Percentiles rank a stretch among this genome's conserved stretches.
These are phyloP conservation scores for Stagonosporopsis cucurbitacearum DNA, from an alignment of 2,329 filamentous ascomycete genomes.

Conservation along the genomic window DNA sequence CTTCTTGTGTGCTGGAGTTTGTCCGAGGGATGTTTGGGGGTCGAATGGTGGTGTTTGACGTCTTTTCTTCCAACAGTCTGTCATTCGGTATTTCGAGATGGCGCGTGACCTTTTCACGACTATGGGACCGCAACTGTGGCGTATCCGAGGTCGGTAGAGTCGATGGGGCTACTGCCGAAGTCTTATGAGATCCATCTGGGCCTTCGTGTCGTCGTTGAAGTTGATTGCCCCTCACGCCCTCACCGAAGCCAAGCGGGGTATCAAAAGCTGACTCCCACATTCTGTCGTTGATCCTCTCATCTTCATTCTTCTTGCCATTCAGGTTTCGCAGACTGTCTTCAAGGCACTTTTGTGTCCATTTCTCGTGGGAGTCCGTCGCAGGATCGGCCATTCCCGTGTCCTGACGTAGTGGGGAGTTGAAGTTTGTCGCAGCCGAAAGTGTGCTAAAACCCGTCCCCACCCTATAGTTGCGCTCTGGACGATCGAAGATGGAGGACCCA, in stretches of 20 bases:
- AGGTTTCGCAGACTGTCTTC: slow-evolving; percentile 32
- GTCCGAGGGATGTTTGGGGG: slow-evolving; percentile 34
- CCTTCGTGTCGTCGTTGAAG: slow-evolving; percentile 18
- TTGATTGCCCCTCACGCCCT: slow-evolving; percentile 24
- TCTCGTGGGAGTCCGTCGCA: slow-evolving; percentile 30
- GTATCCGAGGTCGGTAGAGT: background rate
- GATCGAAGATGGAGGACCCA: slow-evolving; percentile 37
- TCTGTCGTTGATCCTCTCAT: slow-evolving; percentile 30
- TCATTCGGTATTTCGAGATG: slow-evolving; percentile 8
- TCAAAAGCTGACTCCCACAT: slow-evolving; percentile 38
- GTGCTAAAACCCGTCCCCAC: slow-evolving; percentile 29
- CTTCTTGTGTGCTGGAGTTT: background rate
- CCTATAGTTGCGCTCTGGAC: slow-evolving; percentile 22
- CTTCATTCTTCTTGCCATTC: slow-evolving; percentile 18
- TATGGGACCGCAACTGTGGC: background rate
- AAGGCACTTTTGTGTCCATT: slow-evolving; percentile 34
- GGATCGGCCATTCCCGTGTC: slow-evolving; percentile 44
- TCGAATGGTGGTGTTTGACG: slow-evolving; percentile 41
- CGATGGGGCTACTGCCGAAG: background rate
- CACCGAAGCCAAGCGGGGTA: slow-evolving; percentile 22
- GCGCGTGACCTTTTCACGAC: background rate
- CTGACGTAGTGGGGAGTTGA: slow-evolving; percentile 42
- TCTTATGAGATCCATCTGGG: background rate
- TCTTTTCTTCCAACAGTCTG: slow-evolving; percentile 40
- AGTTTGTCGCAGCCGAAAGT: slow-evolving; percentile 31